Percentiles rank a stretch among this genome's conserved stretches.
phyloP scores from a whole-genome alignment of 176 grass and related monocot genomes.

The Cenchrus fungigraminus region DNA sequence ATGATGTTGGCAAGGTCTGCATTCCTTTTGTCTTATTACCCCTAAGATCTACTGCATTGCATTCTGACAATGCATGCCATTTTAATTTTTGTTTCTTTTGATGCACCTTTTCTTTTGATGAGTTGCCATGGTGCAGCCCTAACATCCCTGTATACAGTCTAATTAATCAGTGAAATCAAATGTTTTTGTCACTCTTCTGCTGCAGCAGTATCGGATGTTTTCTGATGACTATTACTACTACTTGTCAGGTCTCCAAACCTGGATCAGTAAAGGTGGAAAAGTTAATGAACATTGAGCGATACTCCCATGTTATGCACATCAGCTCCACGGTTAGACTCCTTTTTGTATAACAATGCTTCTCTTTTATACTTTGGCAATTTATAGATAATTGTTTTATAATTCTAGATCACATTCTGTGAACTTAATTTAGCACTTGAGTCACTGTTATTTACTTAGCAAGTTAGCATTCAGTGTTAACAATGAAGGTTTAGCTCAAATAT shows the following conservation, averaged over 20 bases:
- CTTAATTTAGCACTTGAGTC: background rate
- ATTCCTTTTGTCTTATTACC: background rate
- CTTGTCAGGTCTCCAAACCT: slow-evolving; percentile 75
- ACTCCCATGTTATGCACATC: slow-evolving; percentile 98
- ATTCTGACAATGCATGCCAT: background rate
- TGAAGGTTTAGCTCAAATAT: background rate
- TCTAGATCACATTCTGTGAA: slow-evolving; percentile 13
- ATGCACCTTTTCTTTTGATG: background rate
- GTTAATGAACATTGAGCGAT: slow-evolving; percentile 88
- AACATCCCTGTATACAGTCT: slow-evolving; percentile 14
- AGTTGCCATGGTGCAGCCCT: background rate
- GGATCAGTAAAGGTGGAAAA: slow-evolving; percentile 90
- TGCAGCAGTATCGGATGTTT: slow-evolving; percentile 13
- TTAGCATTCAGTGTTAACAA: slow-evolving; percentile 3
- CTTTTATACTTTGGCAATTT: slow-evolving; percentile 2
- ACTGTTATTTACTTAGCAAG: background rate
- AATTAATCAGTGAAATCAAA: slow-evolving; percentile 16
- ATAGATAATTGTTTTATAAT: background rate
- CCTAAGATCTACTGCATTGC: background rate
- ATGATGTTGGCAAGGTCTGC: slow-evolving; percentile 90
- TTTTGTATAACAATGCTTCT: slow-evolving; percentile 20
- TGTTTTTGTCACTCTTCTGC: slow-evolving; percentile 1
- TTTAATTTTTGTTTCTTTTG: background rate
- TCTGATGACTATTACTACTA: slow-evolving; percentile 12
- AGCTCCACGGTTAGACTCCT: slow-evolving; percentile 72